Evolutionary conservation across 2,329 filamentous ascomycete genomes (phyloP).

Genomic region (Lachnellula suecica): DNA sequence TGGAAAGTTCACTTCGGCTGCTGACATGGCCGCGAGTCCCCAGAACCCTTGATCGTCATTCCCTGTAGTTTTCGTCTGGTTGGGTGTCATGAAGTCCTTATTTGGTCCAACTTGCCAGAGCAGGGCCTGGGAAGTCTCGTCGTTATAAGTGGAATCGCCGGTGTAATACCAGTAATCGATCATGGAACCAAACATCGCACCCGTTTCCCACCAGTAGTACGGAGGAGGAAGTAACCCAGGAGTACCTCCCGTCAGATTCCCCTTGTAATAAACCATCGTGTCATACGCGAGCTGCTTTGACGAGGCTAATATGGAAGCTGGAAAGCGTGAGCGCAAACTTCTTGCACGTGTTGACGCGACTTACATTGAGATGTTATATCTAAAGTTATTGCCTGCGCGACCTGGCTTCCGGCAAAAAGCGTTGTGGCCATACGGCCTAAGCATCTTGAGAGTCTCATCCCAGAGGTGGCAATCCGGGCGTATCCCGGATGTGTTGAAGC

Average conservation of each 20-base stretch:
- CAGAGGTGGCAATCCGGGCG: neutral
- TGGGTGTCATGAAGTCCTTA: slow-evolving; percentile 75
- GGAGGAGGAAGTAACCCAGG: slow-evolving; percentile 53
- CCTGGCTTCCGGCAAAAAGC: slow-evolving; percentile 10
- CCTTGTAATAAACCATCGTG: slow-evolving; percentile 51
- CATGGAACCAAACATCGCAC: slow-evolving; percentile 69
- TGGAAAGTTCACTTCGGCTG: slow-evolving; percentile 65
- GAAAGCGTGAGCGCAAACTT: neutral
- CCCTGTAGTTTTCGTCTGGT: slow-evolving; percentile 66
- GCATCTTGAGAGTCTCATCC: slow-evolving; percentile 14
- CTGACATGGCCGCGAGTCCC: slow-evolving; percentile 69
- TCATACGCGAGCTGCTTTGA: slow-evolving; percentile 40
- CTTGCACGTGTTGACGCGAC: neutral
- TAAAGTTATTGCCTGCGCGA: slow-evolving; percentile 21
- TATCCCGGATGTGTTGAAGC: too few relatives aligned
- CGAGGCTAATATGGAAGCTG: slow-evolving; percentile 33
- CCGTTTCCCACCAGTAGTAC: slow-evolving; percentile 63
- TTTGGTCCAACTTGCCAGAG: slow-evolving; percentile 72
- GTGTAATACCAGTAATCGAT: slow-evolving; percentile 88
- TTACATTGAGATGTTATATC: slow-evolving; percentile 28
- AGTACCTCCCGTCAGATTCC: slow-evolving; percentile 48
- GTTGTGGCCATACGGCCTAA: slow-evolving; percentile 8
- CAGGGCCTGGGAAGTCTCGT: slow-evolving; percentile 65
- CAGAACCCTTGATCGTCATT: slow-evolving; percentile 79
- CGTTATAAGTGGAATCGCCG: slow-evolving; percentile 69